Conservation (phyloP, 1,284 basidiomycete genomes). For the Puccinia hordei region DNA sequence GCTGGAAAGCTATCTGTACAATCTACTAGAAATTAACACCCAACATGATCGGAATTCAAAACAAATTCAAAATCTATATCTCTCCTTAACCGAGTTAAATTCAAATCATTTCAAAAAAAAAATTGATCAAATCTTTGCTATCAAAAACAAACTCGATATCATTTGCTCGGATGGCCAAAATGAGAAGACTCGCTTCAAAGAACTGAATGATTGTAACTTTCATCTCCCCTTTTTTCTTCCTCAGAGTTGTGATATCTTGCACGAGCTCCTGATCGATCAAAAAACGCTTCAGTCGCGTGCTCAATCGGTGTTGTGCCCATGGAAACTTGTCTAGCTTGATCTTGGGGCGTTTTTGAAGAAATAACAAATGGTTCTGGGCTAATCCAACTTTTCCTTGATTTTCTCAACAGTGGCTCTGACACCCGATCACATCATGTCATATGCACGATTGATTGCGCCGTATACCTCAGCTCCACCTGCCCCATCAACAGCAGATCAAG, state of each 20-base stretch:
- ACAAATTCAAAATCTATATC: conserved; percentile 19
- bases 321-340: neutral
- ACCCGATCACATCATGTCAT: conserved; percentile 53
- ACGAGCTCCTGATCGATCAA: neutral
- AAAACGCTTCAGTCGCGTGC: neutral
- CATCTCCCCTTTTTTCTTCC: neutral
- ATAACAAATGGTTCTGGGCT: neutral
- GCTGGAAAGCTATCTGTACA: conserved; percentile 30
- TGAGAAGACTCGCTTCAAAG: conserved; percentile 13
- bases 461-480: conserved; percentile 56
- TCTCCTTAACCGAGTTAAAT: conserved; percentile 7
- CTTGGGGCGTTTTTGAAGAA: neutral
- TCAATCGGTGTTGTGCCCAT: neutral
- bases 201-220: conserved; percentile 28
- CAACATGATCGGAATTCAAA: conserved; percentile 45
- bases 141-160: conserved; percentile 34
- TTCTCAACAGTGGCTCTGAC: conserved; percentile 43
- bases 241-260: neutral
- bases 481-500: conserved; percentile 47
- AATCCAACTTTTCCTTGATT: neutral
- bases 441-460: conserved; percentile 55
- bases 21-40: conserved; percentile 16
- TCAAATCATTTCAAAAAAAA: conserved; percentile 29
- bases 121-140: conserved; percentile 11
- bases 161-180: conserved; percentile 44